Conservation (phyloP, 2,329 filamentous ascomycete species). For the Kalmusia sp. region DNA sequence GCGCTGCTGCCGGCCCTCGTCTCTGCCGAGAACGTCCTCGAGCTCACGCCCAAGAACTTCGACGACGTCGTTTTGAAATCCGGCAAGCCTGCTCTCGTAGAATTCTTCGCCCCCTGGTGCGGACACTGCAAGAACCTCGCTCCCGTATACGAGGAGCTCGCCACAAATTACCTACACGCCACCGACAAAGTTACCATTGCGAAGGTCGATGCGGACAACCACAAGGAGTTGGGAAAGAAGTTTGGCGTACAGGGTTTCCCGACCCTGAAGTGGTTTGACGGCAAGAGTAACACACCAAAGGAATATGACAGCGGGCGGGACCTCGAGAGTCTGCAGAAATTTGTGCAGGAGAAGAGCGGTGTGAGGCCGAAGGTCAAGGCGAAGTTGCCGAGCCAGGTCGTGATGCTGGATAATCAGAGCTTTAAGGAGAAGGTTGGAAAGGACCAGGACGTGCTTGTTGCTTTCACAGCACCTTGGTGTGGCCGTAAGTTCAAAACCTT, state of each 20-base stretch:
- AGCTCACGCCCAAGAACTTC: slow-evolving; percentile 90
- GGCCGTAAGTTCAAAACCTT: slow-evolving; percentile 74
- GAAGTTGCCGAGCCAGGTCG: slow-evolving; percentile 75
- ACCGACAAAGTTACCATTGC: slow-evolving; percentile 83
- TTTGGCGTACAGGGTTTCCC: slow-evolving; percentile 95
- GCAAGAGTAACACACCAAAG: slow-evolving; percentile 82
- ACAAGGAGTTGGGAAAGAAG: slow-evolving; percentile 82
- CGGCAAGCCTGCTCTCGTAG: slow-evolving; percentile 93
- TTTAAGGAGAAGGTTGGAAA: slow-evolving; percentile 81
- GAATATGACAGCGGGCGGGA: slow-evolving; percentile 91
- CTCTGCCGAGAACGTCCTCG: slow-evolving; percentile 83
- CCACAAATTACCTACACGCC: slow-evolving; percentile 72
- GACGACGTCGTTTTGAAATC: slow-evolving; percentile 87
- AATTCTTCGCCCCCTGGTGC: slow-evolving; percentile 99
- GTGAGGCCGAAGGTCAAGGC: slow-evolving; percentile 79
- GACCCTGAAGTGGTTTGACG: slow-evolving; percentile 97
- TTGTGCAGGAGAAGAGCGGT: slow-evolving; percentile 87
- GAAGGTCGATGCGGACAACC: slow-evolving; percentile 93
- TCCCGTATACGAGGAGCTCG: slow-evolving; percentile 93
- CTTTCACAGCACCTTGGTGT: slow-evolving; percentile 98
- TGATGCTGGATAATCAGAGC: slow-evolving; percentile 78
- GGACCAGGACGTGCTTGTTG: slow-evolving; percentile 90
- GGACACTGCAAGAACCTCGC: slow-evolving; percentile 99
- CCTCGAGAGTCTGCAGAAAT: slow-evolving; percentile 80
- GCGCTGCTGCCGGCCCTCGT: slow-evolving; percentile 40